phyloP scores from a whole-genome alignment of 208 protist genomes.

The Entamoeba invadens region DNA sequence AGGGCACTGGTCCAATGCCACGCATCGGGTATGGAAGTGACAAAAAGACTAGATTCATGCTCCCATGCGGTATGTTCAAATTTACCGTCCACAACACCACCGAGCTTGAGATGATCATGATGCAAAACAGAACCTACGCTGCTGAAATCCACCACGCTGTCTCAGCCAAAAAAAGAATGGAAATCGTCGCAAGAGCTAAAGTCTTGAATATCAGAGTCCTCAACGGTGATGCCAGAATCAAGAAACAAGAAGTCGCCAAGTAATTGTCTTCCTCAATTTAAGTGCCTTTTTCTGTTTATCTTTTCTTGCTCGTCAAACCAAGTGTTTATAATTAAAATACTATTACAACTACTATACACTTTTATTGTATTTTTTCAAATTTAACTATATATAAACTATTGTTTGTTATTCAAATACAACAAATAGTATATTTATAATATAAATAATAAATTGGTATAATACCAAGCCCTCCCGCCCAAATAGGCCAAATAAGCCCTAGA shows the following conservation, averaged over 20 bases:
- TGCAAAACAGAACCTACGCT: slow-evolving; percentile 96
- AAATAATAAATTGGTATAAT: too few relatives aligned
- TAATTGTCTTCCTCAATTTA: too few relatives aligned
- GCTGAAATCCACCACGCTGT: slow-evolving; percentile 83
- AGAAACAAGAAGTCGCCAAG: not conserved
- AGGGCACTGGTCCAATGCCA: slow-evolving; percentile 77
- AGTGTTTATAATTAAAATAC: too few relatives aligned
- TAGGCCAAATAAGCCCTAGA: too few relatives aligned
- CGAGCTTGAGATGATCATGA: slow-evolving; percentile 93
- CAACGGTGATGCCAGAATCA: slow-evolving; percentile 74
- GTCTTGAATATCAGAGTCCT: slow-evolving; percentile 91
- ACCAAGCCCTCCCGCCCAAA: too few relatives aligned
- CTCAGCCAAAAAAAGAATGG: slow-evolving; percentile 72
- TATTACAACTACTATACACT: too few relatives aligned
- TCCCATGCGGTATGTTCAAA: slow-evolving; percentile 83
- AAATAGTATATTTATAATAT: too few relatives aligned
- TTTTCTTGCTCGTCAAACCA: too few relatives aligned
- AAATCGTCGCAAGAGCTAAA: slow-evolving; percentile 81
- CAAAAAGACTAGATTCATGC: slow-evolving; percentile 77
- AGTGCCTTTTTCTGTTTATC: too few relatives aligned
- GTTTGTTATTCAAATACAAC: too few relatives aligned
- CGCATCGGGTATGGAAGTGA: slow-evolving; percentile 93
- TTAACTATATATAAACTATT: too few relatives aligned
- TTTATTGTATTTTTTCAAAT: too few relatives aligned
- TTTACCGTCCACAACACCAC: slow-evolving; percentile 72